Base-by-base conservation (phyloP, 2,329 filamentous ascomycete genomes). In the Penicillium sp. region DNA sequence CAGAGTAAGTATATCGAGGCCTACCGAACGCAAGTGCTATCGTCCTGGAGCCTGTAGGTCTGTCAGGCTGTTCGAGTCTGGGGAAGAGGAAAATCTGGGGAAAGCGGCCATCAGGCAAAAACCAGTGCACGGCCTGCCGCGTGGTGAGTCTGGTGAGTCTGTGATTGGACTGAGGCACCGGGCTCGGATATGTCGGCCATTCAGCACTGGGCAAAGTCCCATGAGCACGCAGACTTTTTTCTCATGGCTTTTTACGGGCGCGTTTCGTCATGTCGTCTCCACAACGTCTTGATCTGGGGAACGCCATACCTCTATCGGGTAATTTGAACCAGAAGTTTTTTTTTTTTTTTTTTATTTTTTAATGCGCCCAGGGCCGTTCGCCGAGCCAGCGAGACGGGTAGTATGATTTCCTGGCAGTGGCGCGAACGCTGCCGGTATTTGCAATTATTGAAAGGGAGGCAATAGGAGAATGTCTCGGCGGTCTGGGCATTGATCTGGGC, bases 61-160 rank as follows among this genome's bases (percentile, higher is more conserved):
- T 28, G 25, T 5, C 25, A 28, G 25, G 25, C 25, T 6, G 25
- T 28, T 5, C 25, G 45, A 64, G 62, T 67, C 66, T 57, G 66
- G 66, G 67, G 67, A 66, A 67, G n/a, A 48, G 43, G 60, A 65
- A 67, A 68, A 68, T 67, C 67, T 67, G 67, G 67, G 67, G 67
- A 68, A 69, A 54, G 34, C 15, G 50, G 52, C 56, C 35, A 34
- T 17, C 12, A 45, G 8, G 20, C n/a, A 17, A 41, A n/a, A n/a
- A 17, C n/a, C 7, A 3, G n/a, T 10, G 38, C n/a, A 41, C 38
- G 38, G 15, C 22, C 10, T 14, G 22, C 42, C 34, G 39, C 10
- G 10, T 43, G 50, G 15, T 35, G 52, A 34, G 25, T 31, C 31
- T 31, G 8, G 28, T 31, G 31, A 5, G 22, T 22, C 14, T 42